Percentiles rank a stretch among this genome's conserved stretches.
phyloP scores from a whole-genome alignment of 108 stramenopile genomes.

The Fistulifera solaris region DNA sequence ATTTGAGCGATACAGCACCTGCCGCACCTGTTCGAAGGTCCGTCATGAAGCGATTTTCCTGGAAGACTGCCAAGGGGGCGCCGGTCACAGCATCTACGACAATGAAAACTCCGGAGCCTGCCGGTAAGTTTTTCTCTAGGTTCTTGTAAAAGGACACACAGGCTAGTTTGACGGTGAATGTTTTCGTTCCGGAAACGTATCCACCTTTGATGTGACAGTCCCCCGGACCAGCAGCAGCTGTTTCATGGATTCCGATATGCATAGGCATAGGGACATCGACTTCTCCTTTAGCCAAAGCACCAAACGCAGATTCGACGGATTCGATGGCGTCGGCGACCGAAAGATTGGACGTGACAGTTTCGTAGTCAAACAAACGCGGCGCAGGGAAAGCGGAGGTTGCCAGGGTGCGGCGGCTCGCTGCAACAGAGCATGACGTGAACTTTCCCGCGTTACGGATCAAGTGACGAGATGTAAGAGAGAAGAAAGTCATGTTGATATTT shows the following conservation, averaged over 20 bases:
- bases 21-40: conserved; percentile 91
- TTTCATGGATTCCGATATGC: conserved; percentile 91
- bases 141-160: conserved; percentile 92
- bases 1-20: conserved; percentile 81
- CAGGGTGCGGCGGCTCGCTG: not conserved
- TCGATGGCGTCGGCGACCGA: conserved; percentile 77
- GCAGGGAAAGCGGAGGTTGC: conserved; percentile 38
- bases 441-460: no score
- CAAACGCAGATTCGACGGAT: conserved; percentile 83
- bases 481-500: no score
- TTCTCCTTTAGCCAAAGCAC: conserved; percentile 73
- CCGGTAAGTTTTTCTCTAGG: conserved; percentile 70
- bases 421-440: no score
- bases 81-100: conserved; percentile 88
- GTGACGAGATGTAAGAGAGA: no score
- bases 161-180: conserved; percentile 87
- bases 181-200: conserved; percentile 63
- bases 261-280: conserved; percentile 96
- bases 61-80: conserved; percentile 81
- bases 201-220: conserved; percentile 91
- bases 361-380: conserved; percentile 77
- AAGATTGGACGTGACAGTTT: conserved; percentile 66
- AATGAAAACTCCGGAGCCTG: conserved; percentile 85
- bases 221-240: conserved; percentile 76
- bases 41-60: conserved; percentile 95